Evolutionary conservation across 495 filamentous ascomycete species (phyloP).

Genomic region (Penicillium silybi): DNA sequence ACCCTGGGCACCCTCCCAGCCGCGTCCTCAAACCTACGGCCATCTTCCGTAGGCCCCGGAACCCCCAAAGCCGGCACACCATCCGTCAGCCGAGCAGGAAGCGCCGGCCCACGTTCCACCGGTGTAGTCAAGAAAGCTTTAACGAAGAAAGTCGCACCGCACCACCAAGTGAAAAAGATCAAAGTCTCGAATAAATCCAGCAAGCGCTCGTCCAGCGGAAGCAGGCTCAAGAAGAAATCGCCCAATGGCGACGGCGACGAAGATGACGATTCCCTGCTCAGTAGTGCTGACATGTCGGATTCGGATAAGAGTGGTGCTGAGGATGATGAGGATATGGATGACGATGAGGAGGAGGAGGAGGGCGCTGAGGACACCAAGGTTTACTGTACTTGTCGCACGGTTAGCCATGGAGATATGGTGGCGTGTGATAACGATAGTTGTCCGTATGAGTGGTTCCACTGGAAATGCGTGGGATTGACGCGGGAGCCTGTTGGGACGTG

Average conservation of each 20-base stretch:
- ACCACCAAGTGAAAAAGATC: constrained; percentile 56
- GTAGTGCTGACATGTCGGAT: constrained; percentile 49
- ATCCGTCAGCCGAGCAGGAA: constrained; percentile 60
- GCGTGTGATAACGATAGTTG: constrained; percentile 94
- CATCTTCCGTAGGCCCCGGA: constrained; percentile 77
- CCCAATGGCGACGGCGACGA: constrained; percentile 60
- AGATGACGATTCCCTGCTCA: constrained; percentile 58
- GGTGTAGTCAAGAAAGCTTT: constrained; percentile 46
- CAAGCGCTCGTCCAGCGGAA: constrained; percentile 50
- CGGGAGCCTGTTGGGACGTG: constrained; percentile 86
- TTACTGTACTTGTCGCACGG: constrained; percentile 89
- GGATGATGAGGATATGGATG: constrained; percentile 56
- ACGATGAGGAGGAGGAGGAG: constrained; percentile 73
- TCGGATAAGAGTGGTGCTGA: constrained; percentile 38
- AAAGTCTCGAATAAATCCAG: constrained; percentile 46
- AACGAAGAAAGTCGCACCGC: constrained; percentile 65
- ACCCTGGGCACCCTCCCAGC: constrained; percentile 61
- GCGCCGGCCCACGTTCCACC: constrained; percentile 58
- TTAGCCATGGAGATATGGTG: constrained; percentile 97
- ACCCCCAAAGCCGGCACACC: constrained; percentile 80
- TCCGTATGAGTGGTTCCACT: constrained; percentile 97
- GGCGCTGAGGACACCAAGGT: constrained; percentile 83
- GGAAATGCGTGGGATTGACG: constrained; percentile 87
- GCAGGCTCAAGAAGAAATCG: constrained; percentile 50
- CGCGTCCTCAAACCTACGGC: constrained; percentile 71